phyloP scores from a whole-genome alignment of 371 early-diverging fungal genomes.

The Mortierella sp. region DNA sequence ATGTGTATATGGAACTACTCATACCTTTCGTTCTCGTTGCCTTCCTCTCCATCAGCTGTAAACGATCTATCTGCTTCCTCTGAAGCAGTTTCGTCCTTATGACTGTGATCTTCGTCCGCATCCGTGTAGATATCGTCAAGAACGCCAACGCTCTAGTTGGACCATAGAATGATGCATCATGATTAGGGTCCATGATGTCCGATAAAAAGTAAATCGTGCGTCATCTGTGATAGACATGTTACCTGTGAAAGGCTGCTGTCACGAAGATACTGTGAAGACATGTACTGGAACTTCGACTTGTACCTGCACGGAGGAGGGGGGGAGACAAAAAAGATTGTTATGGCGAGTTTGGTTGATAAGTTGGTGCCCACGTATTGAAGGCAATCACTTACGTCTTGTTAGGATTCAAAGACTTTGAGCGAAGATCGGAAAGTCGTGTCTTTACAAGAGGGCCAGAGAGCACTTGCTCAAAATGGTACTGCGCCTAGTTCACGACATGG shows the following conservation, averaged over 20 bases:
- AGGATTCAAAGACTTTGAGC: slow-evolving; percentile 40
- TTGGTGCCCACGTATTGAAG: neutral
- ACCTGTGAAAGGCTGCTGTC: slow-evolving; percentile 55
- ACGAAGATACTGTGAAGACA: slow-evolving; percentile 48
- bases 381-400: slow-evolving; percentile 27
- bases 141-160: slow-evolving; percentile 43
- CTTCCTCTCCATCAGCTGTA: neutral
- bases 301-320: too few relatives aligned
- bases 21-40: slow-evolving; percentile 20
- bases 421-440: slow-evolving; percentile 56
- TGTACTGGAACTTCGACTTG: slow-evolving; percentile 30
- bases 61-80: neutral
- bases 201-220: too few relatives aligned
- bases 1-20: neutral
- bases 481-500: slow-evolving; percentile 20
- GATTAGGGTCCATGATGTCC: too few relatives aligned
- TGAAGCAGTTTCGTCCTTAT: neutral
- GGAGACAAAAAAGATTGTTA: too few relatives aligned
- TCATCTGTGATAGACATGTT: neutral
- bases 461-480: slow-evolving; percentile 46
- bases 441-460: slow-evolving; percentile 51
- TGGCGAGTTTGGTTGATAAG: too few relatives aligned
- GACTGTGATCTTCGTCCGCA: neutral
- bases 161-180: neutral
- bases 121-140: slow-evolving; percentile 28